Conservation (phyloP, 805 yeast genomes). For the Suhomyces kilbournensis region DNA sequence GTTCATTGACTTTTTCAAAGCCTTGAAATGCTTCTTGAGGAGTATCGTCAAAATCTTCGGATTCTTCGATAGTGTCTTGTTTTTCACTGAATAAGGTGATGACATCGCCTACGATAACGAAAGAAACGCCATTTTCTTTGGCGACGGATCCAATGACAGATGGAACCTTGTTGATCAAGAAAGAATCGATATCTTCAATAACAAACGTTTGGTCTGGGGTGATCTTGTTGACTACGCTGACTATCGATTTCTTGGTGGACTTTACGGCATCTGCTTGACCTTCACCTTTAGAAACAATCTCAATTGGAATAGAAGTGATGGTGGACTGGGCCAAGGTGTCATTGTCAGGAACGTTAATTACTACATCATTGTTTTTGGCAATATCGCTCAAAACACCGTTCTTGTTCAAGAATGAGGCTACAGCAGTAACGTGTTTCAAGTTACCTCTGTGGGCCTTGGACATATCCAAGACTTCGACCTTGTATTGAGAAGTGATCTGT, state of each 20-base stretch:
- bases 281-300: slow-evolving; percentile 49
- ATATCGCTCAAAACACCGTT: slow-evolving; percentile 47
- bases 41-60: slow-evolving; percentile 58
- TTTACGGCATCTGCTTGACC: slow-evolving; percentile 50
- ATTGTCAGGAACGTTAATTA: slow-evolving; percentile 39
- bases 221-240: slow-evolving; percentile 66
- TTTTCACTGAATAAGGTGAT: slow-evolving; percentile 57
- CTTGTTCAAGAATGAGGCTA: slow-evolving; percentile 64
- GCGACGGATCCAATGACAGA: slow-evolving; percentile 40
- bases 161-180: slow-evolving; percentile 50
- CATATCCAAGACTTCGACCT: slow-evolving; percentile 71
- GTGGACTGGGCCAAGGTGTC: slow-evolving; percentile 37
- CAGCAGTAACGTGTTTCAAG: slow-evolving; percentile 67
- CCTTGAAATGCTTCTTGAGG: slow-evolving; percentile 50
- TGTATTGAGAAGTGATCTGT: slow-evolving; percentile 54
- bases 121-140: slow-evolving; percentile 46
- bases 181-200: slow-evolving; percentile 64
- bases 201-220: slow-evolving; percentile 62
- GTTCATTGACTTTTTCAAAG: slow-evolving; percentile 51
- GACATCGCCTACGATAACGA: slow-evolving; percentile 54
- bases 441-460: slow-evolving; percentile 87
- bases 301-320: slow-evolving; percentile 50
- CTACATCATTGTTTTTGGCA: slow-evolving; percentile 34
- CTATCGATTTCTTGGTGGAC: slow-evolving; percentile 66
- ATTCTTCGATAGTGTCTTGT: slow-evolving; percentile 40